Base-by-base conservation (phyloP, 2,329 filamentous ascomycete species). In the Fusarium subtropicale region DNA sequence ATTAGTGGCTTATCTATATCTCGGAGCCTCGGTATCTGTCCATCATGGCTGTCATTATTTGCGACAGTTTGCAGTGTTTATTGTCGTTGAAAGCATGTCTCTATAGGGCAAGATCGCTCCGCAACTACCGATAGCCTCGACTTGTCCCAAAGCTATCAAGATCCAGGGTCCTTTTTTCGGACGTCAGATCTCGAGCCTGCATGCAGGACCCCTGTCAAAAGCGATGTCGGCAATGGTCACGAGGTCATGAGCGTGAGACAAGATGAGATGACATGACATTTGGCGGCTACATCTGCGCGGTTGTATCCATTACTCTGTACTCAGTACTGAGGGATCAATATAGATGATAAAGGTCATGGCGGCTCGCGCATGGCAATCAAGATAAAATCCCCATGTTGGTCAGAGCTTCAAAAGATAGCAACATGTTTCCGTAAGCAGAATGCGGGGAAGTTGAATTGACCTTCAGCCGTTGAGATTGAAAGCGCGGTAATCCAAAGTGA, bases 161-260 rank as follows among this genome's bases (percentile, higher is more conserved):
- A 69, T 69, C 10, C 31, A 69, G 66, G 66, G 66, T 63, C 66
- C 44, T 30, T 28, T 54, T 51, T 51, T 33, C 30, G 56, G 42
- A 57, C 41, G 53, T 68, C 58, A 69, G 66, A 69, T 69, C 66
- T 69, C 52, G 16, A 56, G 20, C 55, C 22, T 63, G 63, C 64
- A 66, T 39, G 63, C 36, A 62, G 30, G n/a, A 69, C 33, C 66
- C 66, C 46, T 69, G 66, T 51, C 53, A 44, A 20, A 48, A 58
- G 60, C 66, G 66, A 69, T 69, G 66, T 69, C 66, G 66, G 66
- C 56, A 56, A 18, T 36, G 15, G 66, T 69, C 66, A 69, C 61
- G 56, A 69, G 66, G 42, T 42, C 46, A 45, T 50, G 36, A 13
- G 39, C 10, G 15, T 39, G 36, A 20, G 36, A 39, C 20, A 30